Evolutionary conservation across 208 protist species (phyloP).

Genomic region (Leishmania mexicana): DNA sequence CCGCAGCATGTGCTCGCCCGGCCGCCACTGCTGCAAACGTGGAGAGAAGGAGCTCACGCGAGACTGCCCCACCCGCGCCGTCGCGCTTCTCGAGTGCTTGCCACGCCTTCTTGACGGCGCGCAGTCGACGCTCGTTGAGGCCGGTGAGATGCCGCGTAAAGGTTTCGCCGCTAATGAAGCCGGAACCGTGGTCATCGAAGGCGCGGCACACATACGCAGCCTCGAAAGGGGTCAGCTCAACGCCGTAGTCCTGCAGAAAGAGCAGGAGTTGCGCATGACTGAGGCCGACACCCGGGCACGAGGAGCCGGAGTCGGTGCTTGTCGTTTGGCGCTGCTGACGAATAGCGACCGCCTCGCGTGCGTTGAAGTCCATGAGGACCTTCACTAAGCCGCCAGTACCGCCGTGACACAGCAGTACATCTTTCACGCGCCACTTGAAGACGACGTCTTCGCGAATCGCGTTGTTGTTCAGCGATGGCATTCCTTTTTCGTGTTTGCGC

Average conservation of each 20-base stretch:
- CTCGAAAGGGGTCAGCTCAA: slow-evolving; percentile 55
- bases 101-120: slow-evolving; percentile 74
- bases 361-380: slow-evolving; percentile 63
- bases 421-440: slow-evolving; percentile 75
- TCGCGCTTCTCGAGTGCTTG: slow-evolving; percentile 45
- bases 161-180: slow-evolving; percentile 51
- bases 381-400: slow-evolving; percentile 53
- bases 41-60: slow-evolving; percentile 37
- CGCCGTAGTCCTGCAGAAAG: slow-evolving; percentile 50
- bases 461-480: slow-evolving; percentile 69
- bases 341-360: slow-evolving; percentile 38
- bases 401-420: slow-evolving; percentile 40
- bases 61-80: slow-evolving; percentile 23
- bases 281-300: slow-evolving; percentile 31
- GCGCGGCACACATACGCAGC: slow-evolving; percentile 64
- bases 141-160: slow-evolving; percentile 85
- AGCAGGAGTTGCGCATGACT: slow-evolving; percentile 54
- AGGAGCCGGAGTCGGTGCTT: background rate
- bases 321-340: slow-evolving; percentile 25
- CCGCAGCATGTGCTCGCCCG: slow-evolving; percentile 4
- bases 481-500: background rate
- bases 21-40: slow-evolving; percentile 14
- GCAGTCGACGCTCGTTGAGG: slow-evolving; percentile 68
- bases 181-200: slow-evolving; percentile 68
- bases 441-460: slow-evolving; percentile 74